Base-by-base conservation (phyloP, 2,329 filamentous ascomycete species). In the Aspergillus aculeatus region DNA sequence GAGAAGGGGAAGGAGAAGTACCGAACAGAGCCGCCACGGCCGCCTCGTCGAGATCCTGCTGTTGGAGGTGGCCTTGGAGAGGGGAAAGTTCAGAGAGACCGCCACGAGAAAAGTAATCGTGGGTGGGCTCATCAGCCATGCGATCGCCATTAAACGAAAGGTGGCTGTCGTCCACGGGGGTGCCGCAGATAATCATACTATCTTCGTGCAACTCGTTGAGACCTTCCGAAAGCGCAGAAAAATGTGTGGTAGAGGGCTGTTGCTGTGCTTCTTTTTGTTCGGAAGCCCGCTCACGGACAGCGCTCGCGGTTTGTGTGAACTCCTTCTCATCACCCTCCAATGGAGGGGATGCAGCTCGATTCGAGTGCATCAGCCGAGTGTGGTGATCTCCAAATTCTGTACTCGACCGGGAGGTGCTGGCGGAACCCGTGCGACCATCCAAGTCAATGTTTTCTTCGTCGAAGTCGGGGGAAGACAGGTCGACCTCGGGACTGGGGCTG, bases 291-390 rank as follows among this genome's bases (percentile, higher is more conserved):
- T 83, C 81, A 60, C 86, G 91, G 68, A 98, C 85, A 52, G 89
- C 91, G 66, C 92, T 91, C 16, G 95, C 95, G 1, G 93, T 98
- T 77, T 96, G 91, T 6, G 94, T 97, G 72, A 99, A 99, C 76
- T 98, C 95, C 71, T 90, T 91, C 81, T 98, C 94, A 68, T 98
- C 94, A 69, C 90, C 92, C 78, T 98, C 94, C 41, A 98, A 82
- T 16, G 92, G 92, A 54, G 94, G 93, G 64, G 91, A 95, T 24
- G 89, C 87, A n/a, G 89, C 89, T 61, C 90, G 87, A 62, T 87
- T 83, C 62, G 85, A 86, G 68, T 88, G 84, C 63, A 78, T 74
- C 31, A 78, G 59, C 54, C 90, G 87, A 61, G 86, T 83, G 66
- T 84, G 85, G 66, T 86, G 83, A 48, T 78, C 77, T 7, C 88